Percentiles rank a stretch among this genome's conserved stretches.
These are phyloP conservation scores for Penicillium mononematosum DNA, from an alignment of 495 filamentous ascomycete genomes.

Conservation along the genomic window DNA sequence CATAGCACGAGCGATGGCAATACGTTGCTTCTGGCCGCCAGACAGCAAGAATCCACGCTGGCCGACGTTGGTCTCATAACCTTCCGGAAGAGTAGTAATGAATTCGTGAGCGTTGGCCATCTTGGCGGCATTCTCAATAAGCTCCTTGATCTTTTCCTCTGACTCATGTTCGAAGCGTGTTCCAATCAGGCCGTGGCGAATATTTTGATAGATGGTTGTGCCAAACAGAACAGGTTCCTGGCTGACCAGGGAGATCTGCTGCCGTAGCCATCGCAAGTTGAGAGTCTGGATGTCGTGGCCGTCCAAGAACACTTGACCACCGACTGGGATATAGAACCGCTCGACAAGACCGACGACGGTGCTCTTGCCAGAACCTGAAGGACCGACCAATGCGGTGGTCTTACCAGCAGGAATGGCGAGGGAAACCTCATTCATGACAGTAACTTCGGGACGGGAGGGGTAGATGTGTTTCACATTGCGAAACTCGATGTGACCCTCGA, in stretches of 20 bases:
- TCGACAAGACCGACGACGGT: slow-evolving; percentile 91
- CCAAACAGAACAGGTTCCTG: slow-evolving; percentile 73
- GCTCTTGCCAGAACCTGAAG: slow-evolving; percentile 86
- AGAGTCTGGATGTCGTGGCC: slow-evolving; percentile 76
- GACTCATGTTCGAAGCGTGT: slow-evolving; percentile 67
- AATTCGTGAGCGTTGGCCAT: slow-evolving; percentile 96
- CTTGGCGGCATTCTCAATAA: slow-evolving; percentile 76
- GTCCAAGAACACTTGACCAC: slow-evolving; percentile 76
- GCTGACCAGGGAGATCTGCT: slow-evolving; percentile 86
- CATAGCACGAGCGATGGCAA: slow-evolving; percentile 83
- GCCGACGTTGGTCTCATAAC: slow-evolving; percentile 92
- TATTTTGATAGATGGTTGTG: slow-evolving; percentile 83
- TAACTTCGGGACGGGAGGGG: slow-evolving; percentile 85
- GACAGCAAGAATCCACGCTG: slow-evolving; percentile 90
- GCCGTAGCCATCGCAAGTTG: slow-evolving; percentile 88
- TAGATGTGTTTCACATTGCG: slow-evolving; percentile 87
- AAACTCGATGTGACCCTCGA: slow-evolving; percentile 80
- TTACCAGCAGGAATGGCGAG: slow-evolving; percentile 81
- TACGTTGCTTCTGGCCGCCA: slow-evolving; percentile 95
- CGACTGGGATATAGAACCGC: slow-evolving; percentile 87
- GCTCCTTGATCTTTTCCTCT: slow-evolving; percentile 62
- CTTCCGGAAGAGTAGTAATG: slow-evolving; percentile 76
- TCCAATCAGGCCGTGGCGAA: slow-evolving; percentile 83
- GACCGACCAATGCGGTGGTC: slow-evolving; percentile 81
- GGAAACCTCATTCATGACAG: slow-evolving; percentile 78